phyloP scores from a whole-genome alignment of 345 rosid genomes.

The Brassica incana region DNA sequence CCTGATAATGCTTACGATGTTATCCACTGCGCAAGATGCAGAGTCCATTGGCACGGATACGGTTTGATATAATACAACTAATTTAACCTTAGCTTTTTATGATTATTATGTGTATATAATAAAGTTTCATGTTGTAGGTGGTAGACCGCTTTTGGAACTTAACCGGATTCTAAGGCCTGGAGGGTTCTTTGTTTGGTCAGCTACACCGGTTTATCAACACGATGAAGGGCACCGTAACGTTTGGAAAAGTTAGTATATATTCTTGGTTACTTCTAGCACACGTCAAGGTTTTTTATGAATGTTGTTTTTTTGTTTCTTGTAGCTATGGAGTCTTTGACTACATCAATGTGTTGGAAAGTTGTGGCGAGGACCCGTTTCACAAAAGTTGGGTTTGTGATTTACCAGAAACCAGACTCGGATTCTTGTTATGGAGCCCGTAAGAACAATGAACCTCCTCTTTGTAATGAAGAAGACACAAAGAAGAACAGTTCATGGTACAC shows the following conservation, averaged over 20 bases:
- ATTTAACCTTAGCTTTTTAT: background rate
- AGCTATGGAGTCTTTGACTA: constrained; percentile 74
- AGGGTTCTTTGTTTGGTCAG: constrained; percentile 95
- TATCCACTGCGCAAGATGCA: constrained; percentile 94
- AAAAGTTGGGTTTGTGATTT: constrained; percentile 78
- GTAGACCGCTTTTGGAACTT: constrained; percentile 87
- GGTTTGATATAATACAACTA: constrained; percentile 16
- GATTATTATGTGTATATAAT: constrained; percentile 39
- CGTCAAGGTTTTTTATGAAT: background rate
- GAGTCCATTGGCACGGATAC: constrained; percentile 79
- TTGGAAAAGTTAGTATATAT: constrained; percentile 62
- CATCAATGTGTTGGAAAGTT: constrained; percentile 81
- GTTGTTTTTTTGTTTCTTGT: constrained; percentile 33
- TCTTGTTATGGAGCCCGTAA: constrained; percentile 68
- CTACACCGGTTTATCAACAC: constrained; percentile 81
- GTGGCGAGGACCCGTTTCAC: constrained; percentile 60
- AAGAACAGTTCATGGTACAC: constrained; percentile 60
- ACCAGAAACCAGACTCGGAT: constrained; percentile 69
- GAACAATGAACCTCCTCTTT: constrained; percentile 56
- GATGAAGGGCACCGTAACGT: constrained; percentile 58
- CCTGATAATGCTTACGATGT: constrained; percentile 70
- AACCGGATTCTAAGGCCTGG: constrained; percentile 91
- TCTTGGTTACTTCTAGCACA: background rate
- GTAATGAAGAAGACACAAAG: constrained; percentile 47
- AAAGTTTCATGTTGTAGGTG: constrained; percentile 49